Conservation (phyloP, 306 rosid genomes). For the Ormosia emarginata region DNA sequence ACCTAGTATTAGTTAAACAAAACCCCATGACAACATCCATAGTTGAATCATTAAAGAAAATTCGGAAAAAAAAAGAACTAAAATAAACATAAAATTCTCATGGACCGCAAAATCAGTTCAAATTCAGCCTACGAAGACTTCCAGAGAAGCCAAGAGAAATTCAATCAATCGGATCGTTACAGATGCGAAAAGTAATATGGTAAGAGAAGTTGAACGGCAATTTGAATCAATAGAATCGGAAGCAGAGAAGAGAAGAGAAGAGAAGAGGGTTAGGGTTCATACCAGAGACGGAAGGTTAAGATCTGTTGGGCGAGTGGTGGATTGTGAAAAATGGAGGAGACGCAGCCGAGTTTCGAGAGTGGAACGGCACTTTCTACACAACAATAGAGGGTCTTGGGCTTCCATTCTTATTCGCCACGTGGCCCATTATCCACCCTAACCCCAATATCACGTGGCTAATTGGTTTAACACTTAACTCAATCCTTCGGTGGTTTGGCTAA, state of each 20-base stretch:
- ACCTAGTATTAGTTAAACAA: not conserved
- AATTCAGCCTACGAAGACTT: not conserved
- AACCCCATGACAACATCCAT: not conserved
- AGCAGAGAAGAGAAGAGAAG: not conserved
- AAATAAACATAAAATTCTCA: not conserved
- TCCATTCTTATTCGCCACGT: no score
- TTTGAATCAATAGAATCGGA: not conserved
- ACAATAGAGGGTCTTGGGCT: no score
- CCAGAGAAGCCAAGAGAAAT: not conserved
- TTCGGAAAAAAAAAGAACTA: not conserved
- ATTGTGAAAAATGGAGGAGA: not conserved
- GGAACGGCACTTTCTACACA: no score
- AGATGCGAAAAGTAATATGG: no score
- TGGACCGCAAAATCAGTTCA: not conserved
- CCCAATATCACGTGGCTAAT: no score
- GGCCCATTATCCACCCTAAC: no score
- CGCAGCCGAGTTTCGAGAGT: not conserved
- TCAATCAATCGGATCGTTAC: not conserved
- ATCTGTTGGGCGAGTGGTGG: not conserved
- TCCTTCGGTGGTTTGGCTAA: no score
- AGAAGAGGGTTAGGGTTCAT: conserved; percentile 24
- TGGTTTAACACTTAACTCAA: no score
- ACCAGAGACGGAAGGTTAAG: conserved; percentile 14
- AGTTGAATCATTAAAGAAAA: not conserved
- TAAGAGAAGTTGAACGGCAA: not conserved